These are phyloP conservation scores for Candida awuae DNA, from an alignment of 805 yeast species.

Conservation along the genomic window DNA sequence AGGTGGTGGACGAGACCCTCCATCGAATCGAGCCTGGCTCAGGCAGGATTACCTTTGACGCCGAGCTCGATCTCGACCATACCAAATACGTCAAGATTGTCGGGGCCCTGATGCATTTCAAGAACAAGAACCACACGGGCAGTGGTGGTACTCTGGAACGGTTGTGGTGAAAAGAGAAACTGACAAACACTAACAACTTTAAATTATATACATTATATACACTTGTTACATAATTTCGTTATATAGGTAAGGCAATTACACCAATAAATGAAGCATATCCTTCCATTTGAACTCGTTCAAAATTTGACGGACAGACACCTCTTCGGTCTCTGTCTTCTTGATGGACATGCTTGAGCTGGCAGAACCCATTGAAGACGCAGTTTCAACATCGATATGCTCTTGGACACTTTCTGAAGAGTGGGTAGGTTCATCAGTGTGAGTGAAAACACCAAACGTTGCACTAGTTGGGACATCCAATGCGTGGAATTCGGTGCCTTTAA, in stretches of 20 bases:
- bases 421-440: constrained; percentile 9
- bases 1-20: constrained; percentile 17
- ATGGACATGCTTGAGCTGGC: not conserved
- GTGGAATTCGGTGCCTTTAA: constrained; percentile 34
- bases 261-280: constrained; percentile 12
- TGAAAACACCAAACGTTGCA: constrained; percentile 14
- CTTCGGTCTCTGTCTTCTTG: constrained; percentile 2
- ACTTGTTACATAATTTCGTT: not conserved
- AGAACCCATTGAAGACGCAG: not conserved
- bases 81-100: constrained; percentile 27
- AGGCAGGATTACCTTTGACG: constrained; percentile 27
- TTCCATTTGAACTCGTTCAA: constrained; percentile 10
- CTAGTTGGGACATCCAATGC: constrained; percentile 34
- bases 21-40: constrained; percentile 19
- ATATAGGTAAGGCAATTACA: constrained; percentile 2
- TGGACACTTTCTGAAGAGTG: constrained; percentile 6
- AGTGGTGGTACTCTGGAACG: constrained; percentile 23
- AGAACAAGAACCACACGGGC: constrained; percentile 16
- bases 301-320: constrained; percentile 8
- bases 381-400: constrained; percentile 12
- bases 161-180: no score
- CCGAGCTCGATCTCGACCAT: constrained; percentile 31
- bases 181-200: no score
- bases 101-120: constrained; percentile 21
- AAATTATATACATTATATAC: no score